Evolutionary conservation across 2,329 filamentous ascomycete species (phyloP).

Genomic region (Hypocreales sp.): DNA sequence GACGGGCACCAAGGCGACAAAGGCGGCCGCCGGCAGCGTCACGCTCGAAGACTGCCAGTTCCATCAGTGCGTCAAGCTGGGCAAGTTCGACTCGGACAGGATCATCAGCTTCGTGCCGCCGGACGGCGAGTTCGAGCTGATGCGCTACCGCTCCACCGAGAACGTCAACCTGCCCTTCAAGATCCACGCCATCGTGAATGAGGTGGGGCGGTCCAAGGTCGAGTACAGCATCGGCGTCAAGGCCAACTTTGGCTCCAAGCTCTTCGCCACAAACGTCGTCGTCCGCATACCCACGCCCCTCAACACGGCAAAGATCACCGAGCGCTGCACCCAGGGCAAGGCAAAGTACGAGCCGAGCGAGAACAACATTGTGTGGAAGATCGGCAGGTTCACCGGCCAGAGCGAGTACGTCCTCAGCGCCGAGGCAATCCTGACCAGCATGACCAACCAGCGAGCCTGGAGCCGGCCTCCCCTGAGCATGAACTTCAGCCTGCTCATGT

Average conservation of each 20-base stretch:
- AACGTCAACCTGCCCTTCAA: conserved; percentile 99
- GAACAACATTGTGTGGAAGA: conserved; percentile 99
- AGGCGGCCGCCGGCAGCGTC: conserved; percentile 87
- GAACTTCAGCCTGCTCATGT: conserved; percentile 93
- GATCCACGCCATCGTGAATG: conserved; percentile 95
- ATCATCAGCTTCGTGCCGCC: conserved; percentile 96
- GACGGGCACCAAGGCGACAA: conserved; percentile 75
- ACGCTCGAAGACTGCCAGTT: conserved; percentile 97
- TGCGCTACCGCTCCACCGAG: conserved; percentile 95
- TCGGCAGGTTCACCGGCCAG: conserved; percentile 94
- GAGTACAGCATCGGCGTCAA: conserved; percentile 97
- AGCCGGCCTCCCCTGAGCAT: conserved; percentile 82
- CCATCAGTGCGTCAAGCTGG: conserved; percentile 95
- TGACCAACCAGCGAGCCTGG: conserved; percentile 98
- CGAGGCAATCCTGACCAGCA: conserved; percentile 83
- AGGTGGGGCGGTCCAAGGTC: conserved; percentile 91
- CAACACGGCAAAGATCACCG: conserved; percentile 87
- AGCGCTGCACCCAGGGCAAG: conserved; percentile 88
- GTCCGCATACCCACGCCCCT: conserved; percentile 89
- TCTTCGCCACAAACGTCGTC: conserved; percentile 93
- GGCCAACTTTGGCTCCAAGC: conserved; percentile 89
- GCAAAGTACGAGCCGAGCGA: conserved; percentile 97
- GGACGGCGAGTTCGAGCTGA: conserved; percentile 95
- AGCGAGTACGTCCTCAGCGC: conserved; percentile 91
- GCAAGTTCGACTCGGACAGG: conserved; percentile 89